phyloP scores from a whole-genome alignment of 495 filamentous ascomycete species.

The Pseudomonodictys pantanalensis region DNA sequence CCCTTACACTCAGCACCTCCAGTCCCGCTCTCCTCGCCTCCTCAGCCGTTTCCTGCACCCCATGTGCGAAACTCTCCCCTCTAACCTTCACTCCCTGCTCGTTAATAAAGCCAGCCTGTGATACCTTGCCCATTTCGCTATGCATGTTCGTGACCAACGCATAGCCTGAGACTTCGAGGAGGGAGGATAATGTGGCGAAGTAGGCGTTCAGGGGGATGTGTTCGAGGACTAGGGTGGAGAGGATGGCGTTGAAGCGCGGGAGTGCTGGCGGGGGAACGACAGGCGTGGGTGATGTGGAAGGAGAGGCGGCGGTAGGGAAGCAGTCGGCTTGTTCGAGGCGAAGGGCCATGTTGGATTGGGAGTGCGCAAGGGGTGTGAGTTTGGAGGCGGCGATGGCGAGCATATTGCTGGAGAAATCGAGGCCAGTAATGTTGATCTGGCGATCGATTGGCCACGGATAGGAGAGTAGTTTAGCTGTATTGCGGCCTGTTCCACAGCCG shows the following conservation, averaged over 20 bases:
- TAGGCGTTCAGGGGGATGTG: conserved; percentile 59
- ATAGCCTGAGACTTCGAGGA: conserved; percentile 53
- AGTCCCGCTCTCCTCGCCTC: conserved; percentile 56
- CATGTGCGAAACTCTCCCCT: conserved; percentile 60
- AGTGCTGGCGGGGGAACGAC: conserved; percentile 10
- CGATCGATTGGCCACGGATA: conserved; percentile 22
- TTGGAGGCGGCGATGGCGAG: conserved; percentile 53
- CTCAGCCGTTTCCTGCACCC: conserved; percentile 51
- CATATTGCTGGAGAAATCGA: conserved; percentile 54
- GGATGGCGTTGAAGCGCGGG: conserved; percentile 46
- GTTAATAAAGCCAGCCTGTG: conserved; percentile 66
- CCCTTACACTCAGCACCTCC: conserved; percentile 46
- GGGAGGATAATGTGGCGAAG: conserved; percentile 51
- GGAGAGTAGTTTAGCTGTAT: conserved; percentile 57
- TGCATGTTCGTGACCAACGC: conserved; percentile 74
- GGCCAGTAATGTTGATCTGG: conserved; percentile 43
- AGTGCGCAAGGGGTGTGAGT: conserved; percentile 19
- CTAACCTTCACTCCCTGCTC: conserved; percentile 56
- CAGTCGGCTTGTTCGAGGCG: conserved; percentile 42
- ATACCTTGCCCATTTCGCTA: conserved; percentile 60
- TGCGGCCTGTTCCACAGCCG: conserved; percentile 70
- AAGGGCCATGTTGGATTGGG: conserved; percentile 7
- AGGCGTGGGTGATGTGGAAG: conserved; percentile 14
- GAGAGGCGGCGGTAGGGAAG: conserved; percentile 9
- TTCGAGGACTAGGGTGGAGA: conserved; percentile 69